Evolutionary conservation across 768 basidiomycete genomes (phyloP), one percentile per base, ranked within the genome.

Genomic region (Tulasnella sp.): DNA sequence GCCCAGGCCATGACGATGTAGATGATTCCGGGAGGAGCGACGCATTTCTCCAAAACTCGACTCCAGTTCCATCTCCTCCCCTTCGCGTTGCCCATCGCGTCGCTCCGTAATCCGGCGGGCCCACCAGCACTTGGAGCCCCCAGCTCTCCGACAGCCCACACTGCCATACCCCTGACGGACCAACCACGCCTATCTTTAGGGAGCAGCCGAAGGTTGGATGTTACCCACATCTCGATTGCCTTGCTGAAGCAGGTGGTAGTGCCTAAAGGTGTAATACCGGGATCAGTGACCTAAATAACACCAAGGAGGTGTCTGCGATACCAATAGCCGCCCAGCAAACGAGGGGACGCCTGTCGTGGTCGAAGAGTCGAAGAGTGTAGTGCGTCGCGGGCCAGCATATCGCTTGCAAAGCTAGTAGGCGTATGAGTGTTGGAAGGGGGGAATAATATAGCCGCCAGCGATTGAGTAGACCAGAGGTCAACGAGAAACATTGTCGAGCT

Each of bases 331-430:
- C 92, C 97, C 97, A 99, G 73, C 90, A 92, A 5, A 92, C 85
- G n/a, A 94, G 90, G 0, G 95, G 94, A 11, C 95, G 89, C 44
- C 86, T 86, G 23, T 88, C 87, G 75, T 90, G 86, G 40, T 91
- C 90, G 69, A 98, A 87, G 73, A 95, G 85, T 75, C 87, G 88
- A 42, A 97, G 89, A 0, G 94, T 96, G 51, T 94, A 84, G 80
- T 94, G 93, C 5, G 96, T 98, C 4, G 94, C 91, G 1, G 95
- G 94, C 96, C 96, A 98, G 85, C 96, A 98, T 79, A 99, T 96
- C 23, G 94, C 93, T 83, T 98, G 97, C 0, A 99, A 87, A 0
- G 94, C 96, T 77, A 98, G 88, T 5, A 98, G 90, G 20, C 97
- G 92, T 82, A 98, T 93, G 80, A 98, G 89, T 1, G 96, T 94